Conservation (phyloP, 1,284 basidiomycete species). For the Tremellales sp. region DNA sequence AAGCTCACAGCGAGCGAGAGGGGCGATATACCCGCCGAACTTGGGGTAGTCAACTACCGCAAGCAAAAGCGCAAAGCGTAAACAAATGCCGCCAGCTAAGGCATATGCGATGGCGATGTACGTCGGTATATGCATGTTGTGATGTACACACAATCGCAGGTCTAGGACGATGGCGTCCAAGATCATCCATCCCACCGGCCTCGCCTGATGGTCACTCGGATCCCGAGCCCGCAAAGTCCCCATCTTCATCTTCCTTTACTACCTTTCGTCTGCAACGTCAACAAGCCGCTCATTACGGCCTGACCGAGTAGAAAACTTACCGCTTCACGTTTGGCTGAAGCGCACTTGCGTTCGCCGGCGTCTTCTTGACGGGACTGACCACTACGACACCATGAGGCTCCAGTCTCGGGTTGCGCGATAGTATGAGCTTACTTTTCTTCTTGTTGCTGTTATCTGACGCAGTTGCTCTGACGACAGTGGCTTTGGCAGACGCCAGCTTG, state of each 20-base stretch:
- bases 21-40: slow-evolving; percentile 42
- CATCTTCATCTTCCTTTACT: slow-evolving; percentile 28
- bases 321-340: slow-evolving; percentile 38
- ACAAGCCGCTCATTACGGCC: background rate
- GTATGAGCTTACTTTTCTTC: slow-evolving; percentile 10
- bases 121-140: background rate
- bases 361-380: slow-evolving; percentile 2
- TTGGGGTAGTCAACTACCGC: slow-evolving; percentile 43
- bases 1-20: slow-evolving; percentile 40
- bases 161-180: background rate
- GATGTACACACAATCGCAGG: background rate
- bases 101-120: background rate
- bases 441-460: slow-evolving; percentile 16
- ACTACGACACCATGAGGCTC: background rate
- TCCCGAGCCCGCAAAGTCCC: slow-evolving; percentile 29
- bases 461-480: slow-evolving; percentile 16
- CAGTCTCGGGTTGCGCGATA: background rate
- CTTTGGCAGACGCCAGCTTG: slow-evolving; percentile 20
- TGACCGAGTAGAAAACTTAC: slow-evolving; percentile 9
- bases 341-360: slow-evolving; percentile 24
- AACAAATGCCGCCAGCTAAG: slow-evolving; percentile 12
- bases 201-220: slow-evolving; percentile 13
- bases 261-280: slow-evolving; percentile 21
- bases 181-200: background rate
- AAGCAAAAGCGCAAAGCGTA: slow-evolving; percentile 1